These are phyloP conservation scores for Chaetomiaceae sp. DNA, from an alignment of 2,329 filamentous ascomycete species.

Conservation along the genomic window DNA sequence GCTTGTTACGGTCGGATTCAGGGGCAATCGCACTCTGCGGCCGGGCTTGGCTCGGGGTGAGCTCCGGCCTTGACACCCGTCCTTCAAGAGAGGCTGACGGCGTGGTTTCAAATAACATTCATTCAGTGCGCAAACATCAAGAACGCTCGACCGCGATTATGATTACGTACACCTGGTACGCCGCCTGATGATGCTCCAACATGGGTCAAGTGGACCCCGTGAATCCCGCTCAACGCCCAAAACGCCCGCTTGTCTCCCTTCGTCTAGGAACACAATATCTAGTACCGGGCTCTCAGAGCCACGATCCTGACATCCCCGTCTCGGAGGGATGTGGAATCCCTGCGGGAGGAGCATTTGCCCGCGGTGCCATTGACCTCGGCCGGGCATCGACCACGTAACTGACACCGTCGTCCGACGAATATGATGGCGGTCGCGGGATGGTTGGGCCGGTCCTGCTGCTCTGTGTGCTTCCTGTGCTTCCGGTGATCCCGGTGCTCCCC, in stretches of 20 bases:
- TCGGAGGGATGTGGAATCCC: conserved; percentile 45
- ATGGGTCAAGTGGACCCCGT: neutral
- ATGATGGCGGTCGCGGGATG: conserved; percentile 63
- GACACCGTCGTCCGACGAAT: conserved; percentile 70
- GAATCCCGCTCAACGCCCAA: conserved; percentile 1
- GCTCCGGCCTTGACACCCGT: neutral
- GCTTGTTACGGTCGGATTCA: neutral
- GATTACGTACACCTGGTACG: conserved; percentile 6
- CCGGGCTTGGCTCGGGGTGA: neutral
- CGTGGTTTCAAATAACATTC: too few species aligned
- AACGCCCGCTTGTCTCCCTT: neutral
- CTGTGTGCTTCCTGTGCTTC: conserved; percentile 19
- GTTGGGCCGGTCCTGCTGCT: conserved; percentile 12
- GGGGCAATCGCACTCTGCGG: neutral
- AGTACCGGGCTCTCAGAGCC: neutral
- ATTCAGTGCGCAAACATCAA: too few species aligned
- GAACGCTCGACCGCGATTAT: too few species aligned
- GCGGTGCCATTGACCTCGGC: conserved; percentile 52
- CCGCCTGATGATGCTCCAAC: neutral
- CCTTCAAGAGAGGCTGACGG: too few species aligned
- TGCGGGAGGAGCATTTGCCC: conserved; percentile 39
- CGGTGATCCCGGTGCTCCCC: neutral
- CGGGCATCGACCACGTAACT: conserved; percentile 66
- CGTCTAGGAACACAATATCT: neutral
- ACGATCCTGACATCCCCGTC: conserved; percentile 28